A percentile compares a stretch with the other conserved stretches of the same genome.
These are phyloP conservation scores for Meyerozyma athensensis DNA, from an alignment of 1,139 yeast species.

Conservation along the genomic window DNA sequence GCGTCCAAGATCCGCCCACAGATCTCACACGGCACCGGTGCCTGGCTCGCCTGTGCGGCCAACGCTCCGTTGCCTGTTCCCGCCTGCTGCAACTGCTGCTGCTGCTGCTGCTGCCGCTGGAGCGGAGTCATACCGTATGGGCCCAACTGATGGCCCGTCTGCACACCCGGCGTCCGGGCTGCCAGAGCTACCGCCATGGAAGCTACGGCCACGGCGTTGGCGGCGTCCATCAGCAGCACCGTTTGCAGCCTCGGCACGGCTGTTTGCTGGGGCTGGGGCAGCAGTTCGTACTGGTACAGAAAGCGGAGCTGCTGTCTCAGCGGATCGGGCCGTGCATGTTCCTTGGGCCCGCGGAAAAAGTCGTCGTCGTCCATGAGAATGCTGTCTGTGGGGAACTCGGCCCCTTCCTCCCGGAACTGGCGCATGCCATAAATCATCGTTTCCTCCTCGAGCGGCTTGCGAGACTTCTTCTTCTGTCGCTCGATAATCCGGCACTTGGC, in stretches of 20 bases:
- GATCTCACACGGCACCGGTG: constrained; percentile 23
- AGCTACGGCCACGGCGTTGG: constrained; percentile 6
- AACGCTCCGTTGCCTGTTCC: constrained; percentile 6
- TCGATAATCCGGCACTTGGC: constrained; percentile 58
- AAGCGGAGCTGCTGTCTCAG: constrained; percentile 6
- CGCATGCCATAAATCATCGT: constrained; percentile 46
- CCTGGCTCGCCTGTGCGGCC: constrained; percentile 9
- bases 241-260: constrained; percentile 12
- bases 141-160: constrained; percentile 1
- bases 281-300: constrained; percentile 10
- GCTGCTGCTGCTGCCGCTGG: constrained; percentile 10
- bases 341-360: constrained; percentile 9
- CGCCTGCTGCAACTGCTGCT: constrained; percentile 5
- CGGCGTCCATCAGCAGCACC: constrained; percentile 10
- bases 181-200: constrained; percentile 6
- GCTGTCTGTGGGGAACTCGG: constrained; percentile 18
- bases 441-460: constrained; percentile 46
- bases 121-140: constrained; percentile 3
- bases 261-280: constrained; percentile 6
- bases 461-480: constrained; percentile 42
- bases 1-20: constrained; percentile 21
- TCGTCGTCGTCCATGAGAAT: constrained; percentile 40
- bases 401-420: constrained; percentile 42
- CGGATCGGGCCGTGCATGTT: constrained; percentile 2
- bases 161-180: constrained; percentile 6